Base-by-base conservation (phyloP, 2,329 filamentous ascomycete species). In the Aureobasidium zeae region DNA sequence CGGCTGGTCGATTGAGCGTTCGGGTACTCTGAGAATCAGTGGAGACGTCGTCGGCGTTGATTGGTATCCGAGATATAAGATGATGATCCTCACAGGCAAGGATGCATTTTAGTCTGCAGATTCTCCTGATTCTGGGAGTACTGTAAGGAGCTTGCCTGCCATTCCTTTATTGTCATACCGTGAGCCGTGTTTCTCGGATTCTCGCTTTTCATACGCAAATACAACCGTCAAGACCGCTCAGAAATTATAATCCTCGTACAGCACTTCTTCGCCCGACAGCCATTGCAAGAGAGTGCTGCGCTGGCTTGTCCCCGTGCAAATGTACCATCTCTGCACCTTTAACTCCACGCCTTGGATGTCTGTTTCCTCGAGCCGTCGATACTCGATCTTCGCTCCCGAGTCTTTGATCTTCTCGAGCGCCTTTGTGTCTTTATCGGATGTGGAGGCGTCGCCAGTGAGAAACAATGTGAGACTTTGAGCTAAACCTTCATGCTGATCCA, bases 381-480 rank as follows among this genome's bases (percentile, higher is more conserved):
- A 57, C 32, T 68, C 49, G 3, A 75, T 49, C 3, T 46, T 50
- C 1, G 60, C 62, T 1, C 58, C 60, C 9, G 44, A 44, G 10
- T 34, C 43, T 34, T 55, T 69, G 24, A 76, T 57, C 24, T 61
- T 60, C 30, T 67, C 63, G 39, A 72, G 62, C 12, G 56, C 57
- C 33, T 65, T 55, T 5, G 52, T 47, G 6, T 51, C 49, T 1
- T 55, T 43, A 2, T 34, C 44, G 17, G 46, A 33, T 43, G 19
- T 49, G 2, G 22, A 46, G 6, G 44, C 45, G 21, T 47, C 49
- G 0, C 76, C 71, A 0, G 84, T 87, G 5, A 89, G 60, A 52
- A 83, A 91, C 1, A 91, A 51, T 11, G 51, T 71, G 19, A 79
- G 73, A 12, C 66, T 66, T 0, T 46, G 46, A 0, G 67, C 73